Evolutionary conservation across 2,329 filamentous ascomycete species (phyloP).

Genomic region (Malbranchea cinnamomea): DNA sequence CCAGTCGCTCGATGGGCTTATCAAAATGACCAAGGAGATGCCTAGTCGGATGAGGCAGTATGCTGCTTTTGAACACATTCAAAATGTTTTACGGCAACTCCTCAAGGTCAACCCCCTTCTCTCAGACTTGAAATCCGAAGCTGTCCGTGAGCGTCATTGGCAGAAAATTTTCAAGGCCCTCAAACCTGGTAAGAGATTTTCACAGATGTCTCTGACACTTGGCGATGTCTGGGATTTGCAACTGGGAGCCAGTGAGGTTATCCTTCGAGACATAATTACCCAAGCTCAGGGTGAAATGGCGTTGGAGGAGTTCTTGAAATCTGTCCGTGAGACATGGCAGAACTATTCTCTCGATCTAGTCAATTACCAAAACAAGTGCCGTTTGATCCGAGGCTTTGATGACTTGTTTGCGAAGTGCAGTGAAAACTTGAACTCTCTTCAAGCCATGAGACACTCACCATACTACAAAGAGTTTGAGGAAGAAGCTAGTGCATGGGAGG

Average conservation of each 20-base stretch:
- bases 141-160: constrained; percentile 93
- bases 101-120: constrained; percentile 84
- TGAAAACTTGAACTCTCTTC: constrained; percentile 91
- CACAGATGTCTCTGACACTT: constrained; percentile 85
- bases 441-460: constrained; percentile 96
- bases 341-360: constrained; percentile 89
- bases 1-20: constrained; percentile 72
- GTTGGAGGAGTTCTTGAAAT: constrained; percentile 89
- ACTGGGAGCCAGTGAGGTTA: constrained; percentile 66
- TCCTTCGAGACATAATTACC: constrained; percentile 83
- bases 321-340: constrained; percentile 93
- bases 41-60: constrained; percentile 98
- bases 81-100: constrained; percentile 72
- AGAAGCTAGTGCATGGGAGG: constrained; percentile 91
- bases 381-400: constrained; percentile 93
- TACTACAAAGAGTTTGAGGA: constrained; percentile 99
- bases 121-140: constrained; percentile 86
- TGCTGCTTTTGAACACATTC: constrained; percentile 97
- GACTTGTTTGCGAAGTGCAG: constrained; percentile 97
- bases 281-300: constrained; percentile 98
- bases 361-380: constrained; percentile 95
- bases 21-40: constrained; percentile 99
- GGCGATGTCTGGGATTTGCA: constrained; percentile 98
- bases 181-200: constrained; percentile 85
- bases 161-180: constrained; percentile 94